Evolutionary conservation across 192 early-diverging fungal species (phyloP).

Genomic region (Podila horticola): DNA sequence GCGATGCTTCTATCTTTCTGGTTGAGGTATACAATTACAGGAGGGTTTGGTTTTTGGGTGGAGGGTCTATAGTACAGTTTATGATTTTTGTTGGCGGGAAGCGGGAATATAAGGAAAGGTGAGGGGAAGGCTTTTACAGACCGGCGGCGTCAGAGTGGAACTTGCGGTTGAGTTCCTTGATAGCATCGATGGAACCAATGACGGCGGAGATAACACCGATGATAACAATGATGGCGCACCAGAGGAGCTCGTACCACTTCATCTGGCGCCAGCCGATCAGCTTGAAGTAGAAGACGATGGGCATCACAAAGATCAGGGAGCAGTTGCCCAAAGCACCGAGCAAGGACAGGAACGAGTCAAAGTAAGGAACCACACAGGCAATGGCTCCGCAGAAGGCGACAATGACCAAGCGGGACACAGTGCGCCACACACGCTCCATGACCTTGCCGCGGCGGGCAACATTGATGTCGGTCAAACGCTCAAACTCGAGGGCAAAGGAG

Average conservation of each 20-base stretch:
- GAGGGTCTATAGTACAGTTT: too few relatives aligned
- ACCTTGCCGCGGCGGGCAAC: slow-evolving; percentile 57
- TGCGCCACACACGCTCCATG: slow-evolving; percentile 67
- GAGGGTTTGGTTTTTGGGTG: too few relatives aligned
- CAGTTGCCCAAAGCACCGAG: slow-evolving; percentile 85
- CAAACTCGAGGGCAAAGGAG: slow-evolving; percentile 78
- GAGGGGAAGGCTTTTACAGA: too few relatives aligned
- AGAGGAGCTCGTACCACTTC: slow-evolving; percentile 58
- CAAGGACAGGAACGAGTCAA: slow-evolving; percentile 83
- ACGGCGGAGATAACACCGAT: slow-evolving; percentile 71
- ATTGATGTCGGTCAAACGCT: slow-evolving; percentile 72
- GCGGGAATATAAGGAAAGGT: too few relatives aligned
- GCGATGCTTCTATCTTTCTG: too few relatives aligned
- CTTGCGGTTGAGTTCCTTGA: slow-evolving; percentile 64
- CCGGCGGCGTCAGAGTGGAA: slow-evolving; percentile 27
- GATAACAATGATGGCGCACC: slow-evolving; percentile 63
- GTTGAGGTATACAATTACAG: too few relatives aligned
- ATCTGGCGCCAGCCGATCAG: slow-evolving; percentile 72
- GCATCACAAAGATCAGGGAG: slow-evolving; percentile 86
- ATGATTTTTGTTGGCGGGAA: too few relatives aligned
- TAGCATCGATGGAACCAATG: slow-evolving; percentile 73
- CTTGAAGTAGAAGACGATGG: slow-evolving; percentile 80
- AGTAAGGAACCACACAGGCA: slow-evolving; percentile 79
- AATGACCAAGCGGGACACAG: slow-evolving; percentile 63
- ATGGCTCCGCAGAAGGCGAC: slow-evolving; percentile 65